Percentiles rank a stretch among this genome's conserved stretches.
These are phyloP conservation scores for Fragaria vesca DNA, from an alignment of 306 rosid genomes.

Conservation along the genomic window DNA sequence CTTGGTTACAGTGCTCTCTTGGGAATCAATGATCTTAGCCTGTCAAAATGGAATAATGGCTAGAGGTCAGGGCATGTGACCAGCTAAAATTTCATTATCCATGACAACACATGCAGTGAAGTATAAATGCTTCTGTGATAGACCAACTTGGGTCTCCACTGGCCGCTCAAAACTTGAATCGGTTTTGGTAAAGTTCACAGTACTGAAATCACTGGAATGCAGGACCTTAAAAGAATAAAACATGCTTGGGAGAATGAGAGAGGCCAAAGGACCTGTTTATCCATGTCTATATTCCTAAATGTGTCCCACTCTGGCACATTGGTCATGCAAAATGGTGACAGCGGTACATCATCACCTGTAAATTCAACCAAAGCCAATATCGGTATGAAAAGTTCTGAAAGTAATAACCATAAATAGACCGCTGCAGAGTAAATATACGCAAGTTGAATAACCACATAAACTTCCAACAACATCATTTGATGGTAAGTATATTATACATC, in stretches of 20 bases:
- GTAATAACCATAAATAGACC: constrained; percentile 16
- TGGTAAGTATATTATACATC: background rate
- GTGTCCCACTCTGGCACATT: constrained; percentile 82
- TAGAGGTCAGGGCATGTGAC: constrained; percentile 19
- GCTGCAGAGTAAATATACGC: background rate
- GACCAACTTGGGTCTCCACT: background rate
- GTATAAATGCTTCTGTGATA: background rate
- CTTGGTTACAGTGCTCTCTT: constrained; percentile 50
- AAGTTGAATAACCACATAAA: constrained; percentile 12
- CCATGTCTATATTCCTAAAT: constrained; percentile 98
- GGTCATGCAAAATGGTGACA: constrained; percentile 76
- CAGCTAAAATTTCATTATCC: background rate
- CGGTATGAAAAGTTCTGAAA: constrained; percentile 4
- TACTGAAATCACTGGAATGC: background rate
- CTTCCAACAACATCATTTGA: background rate
- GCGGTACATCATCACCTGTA: constrained; percentile 82
- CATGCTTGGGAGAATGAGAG: background rate
- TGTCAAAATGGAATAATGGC: constrained; percentile 32
- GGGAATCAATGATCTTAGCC: constrained; percentile 64
- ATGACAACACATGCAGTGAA: background rate
- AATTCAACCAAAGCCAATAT: constrained; percentile 34
- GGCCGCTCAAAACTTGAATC: background rate
- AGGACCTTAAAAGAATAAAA: background rate
- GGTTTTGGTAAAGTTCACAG: background rate
- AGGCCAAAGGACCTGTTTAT: constrained; percentile 64